phyloP scores from a whole-genome alignment of 139 green algal genomes.

The Tetraselmis chui region DNA sequence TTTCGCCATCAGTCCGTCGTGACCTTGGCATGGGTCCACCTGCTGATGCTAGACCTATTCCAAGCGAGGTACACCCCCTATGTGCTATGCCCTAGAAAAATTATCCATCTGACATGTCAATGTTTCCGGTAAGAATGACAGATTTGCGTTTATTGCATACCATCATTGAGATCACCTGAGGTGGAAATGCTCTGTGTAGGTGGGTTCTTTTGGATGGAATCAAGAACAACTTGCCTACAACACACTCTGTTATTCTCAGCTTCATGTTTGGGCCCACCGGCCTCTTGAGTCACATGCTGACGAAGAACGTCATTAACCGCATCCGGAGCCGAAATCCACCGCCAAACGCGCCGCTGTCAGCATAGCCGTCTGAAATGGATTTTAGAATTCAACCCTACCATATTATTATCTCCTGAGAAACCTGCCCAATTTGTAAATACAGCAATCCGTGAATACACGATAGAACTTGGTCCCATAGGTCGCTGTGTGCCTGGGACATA shows the following conservation, averaged over 20 bases:
- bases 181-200: too few relatives aligned
- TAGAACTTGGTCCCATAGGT: too few relatives aligned
- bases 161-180: not conserved
- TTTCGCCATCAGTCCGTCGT: not conserved
- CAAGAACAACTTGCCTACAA: conserved; percentile 34
- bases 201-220: conserved; percentile 66
- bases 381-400: too few relatives aligned
- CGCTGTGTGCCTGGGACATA: too few relatives aligned
- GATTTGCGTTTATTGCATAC: not conserved
- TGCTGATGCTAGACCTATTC: conserved; percentile 75
- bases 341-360: not conserved
- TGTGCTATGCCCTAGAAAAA: not conserved
- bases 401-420: too few relatives aligned
- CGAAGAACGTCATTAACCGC: conserved; percentile 20
- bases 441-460: too few relatives aligned
- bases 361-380: too few relatives aligned
- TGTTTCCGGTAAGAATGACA: not conserved
- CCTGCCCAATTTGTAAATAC: too few relatives aligned
- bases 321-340: not conserved
- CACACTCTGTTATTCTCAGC: conserved; percentile 71
- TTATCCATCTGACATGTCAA: not conserved
- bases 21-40: conserved; percentile 65
- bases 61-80: conserved; percentile 49
- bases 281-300: conserved; percentile 64
- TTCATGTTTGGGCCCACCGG: conserved; percentile 86